phyloP scores from a whole-genome alignment of 2,329 filamentous ascomycete genomes.

The Pochonia chlamydosporia region DNA sequence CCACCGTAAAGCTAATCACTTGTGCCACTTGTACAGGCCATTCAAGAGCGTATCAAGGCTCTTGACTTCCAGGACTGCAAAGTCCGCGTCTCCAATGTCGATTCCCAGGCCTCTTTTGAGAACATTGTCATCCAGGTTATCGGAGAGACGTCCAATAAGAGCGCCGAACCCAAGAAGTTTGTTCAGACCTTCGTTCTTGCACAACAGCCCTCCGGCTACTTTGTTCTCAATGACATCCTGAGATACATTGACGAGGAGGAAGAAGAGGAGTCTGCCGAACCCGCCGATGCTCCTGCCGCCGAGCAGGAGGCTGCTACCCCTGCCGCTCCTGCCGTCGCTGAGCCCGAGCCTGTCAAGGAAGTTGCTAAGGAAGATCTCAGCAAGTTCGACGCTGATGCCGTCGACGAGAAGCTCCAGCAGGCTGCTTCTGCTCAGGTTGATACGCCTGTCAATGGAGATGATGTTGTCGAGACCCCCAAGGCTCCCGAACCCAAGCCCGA shows the following conservation, averaged over 20 bases:
- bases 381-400: conserved; percentile 24
- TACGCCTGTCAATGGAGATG: conserved; percentile 3
- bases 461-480: conserved; percentile 24
- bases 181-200: conserved; percentile 97
- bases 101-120: conserved; percentile 85
- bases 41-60: conserved; percentile 88
- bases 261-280: conserved; percentile 55
- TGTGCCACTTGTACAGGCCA: conserved; percentile 53
- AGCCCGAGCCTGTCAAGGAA: conserved; percentile 42
- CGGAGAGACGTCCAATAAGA: conserved; percentile 94
- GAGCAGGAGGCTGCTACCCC: conserved; percentile 23
- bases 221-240: conserved; percentile 97
- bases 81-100: conserved; percentile 95
- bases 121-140: conserved; percentile 98
- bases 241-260: conserved; percentile 82
- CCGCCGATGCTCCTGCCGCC: conserved; percentile 23
- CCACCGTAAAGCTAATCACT: conserved; percentile 10
- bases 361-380: conserved; percentile 33
- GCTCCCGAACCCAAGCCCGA: conserved; percentile 24
- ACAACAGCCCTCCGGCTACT: conserved; percentile 94
- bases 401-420: conserved; percentile 32
- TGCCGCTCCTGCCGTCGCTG: conserved; percentile 20
- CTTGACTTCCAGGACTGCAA: conserved; percentile 97
- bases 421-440: conserved; percentile 13
- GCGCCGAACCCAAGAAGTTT: conserved; percentile 87